Percentiles rank a stretch among this genome's conserved stretches.
Conservation (phyloP, 2,329 filamentous ascomycete genomes). For the Pseudocercospora macadamiae region DNA sequence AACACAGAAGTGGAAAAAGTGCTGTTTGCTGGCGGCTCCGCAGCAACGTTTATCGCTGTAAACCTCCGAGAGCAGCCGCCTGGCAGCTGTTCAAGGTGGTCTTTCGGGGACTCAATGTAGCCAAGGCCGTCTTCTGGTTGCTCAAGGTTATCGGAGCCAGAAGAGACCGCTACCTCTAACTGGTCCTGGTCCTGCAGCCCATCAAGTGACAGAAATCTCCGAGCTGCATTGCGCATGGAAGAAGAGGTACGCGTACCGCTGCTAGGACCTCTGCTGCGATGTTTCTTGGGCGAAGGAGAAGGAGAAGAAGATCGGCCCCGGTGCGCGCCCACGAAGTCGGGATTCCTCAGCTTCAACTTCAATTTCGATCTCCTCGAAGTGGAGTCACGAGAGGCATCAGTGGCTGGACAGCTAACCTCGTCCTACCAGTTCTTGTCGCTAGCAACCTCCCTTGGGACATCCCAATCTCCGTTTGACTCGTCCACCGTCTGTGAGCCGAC, state of each 20-base stretch:
- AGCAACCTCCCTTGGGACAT: conserved; percentile 7
- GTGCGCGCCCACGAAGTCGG: neutral
- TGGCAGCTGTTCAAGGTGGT: no score
- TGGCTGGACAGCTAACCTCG: neutral
- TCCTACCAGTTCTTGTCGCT: neutral
- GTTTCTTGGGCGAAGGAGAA: neutral
- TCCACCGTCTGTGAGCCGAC: neutral
- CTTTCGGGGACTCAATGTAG: no score
- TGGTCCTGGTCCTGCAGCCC: no score
- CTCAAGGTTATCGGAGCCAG: no score
- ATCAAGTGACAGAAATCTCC: neutral
- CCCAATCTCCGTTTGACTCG: conserved; percentile 9
- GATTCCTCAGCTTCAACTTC: neutral
- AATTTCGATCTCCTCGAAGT: neutral
- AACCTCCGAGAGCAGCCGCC: no score
- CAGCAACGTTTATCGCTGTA: no score
- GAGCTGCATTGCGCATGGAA: neutral
- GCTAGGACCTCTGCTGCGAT: neutral
- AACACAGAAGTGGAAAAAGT: no score
- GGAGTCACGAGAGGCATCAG: neutral
- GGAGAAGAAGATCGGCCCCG: neutral
- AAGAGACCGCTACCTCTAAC: no score
- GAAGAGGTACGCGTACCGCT: neutral
- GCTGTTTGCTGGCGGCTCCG: no score
- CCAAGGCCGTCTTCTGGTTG: no score